phyloP scores from a whole-genome alignment of 441 rosid species.

The Pelargonium myrrhifolium region DNA sequence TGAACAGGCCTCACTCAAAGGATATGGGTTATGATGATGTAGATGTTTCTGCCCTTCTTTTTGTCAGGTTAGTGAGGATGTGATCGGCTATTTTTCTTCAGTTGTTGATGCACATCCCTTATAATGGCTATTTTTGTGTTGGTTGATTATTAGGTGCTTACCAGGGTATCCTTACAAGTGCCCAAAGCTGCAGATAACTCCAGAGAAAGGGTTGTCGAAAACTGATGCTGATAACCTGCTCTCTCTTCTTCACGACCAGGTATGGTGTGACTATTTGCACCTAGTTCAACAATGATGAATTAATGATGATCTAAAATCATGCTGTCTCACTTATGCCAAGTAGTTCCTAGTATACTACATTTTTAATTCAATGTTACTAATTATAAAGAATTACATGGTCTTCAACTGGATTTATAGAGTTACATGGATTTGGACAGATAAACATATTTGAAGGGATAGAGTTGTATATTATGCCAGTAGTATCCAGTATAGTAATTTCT shows the following conservation, averaged over 20 bases:
- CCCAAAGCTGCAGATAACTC: slow-evolving; percentile 74
- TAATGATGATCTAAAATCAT: neutral
- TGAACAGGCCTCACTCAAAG: slow-evolving; percentile 83
- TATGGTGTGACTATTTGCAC: slow-evolving; percentile 21
- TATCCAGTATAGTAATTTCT: neutral
- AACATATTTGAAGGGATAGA: neutral
- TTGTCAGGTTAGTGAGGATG: slow-evolving; percentile 51
- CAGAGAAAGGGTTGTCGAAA: slow-evolving; percentile 71
- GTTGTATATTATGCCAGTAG: slow-evolving; percentile 1
- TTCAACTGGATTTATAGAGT: neutral
- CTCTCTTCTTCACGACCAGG: slow-evolving; percentile 83
- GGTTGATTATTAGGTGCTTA: slow-evolving; percentile 50
- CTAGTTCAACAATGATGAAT: neutral
- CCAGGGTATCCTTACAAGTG: slow-evolving; percentile 97
- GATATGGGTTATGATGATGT: slow-evolving; percentile 84
- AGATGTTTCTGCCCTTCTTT: slow-evolving; percentile 74
- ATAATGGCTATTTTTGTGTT: slow-evolving; percentile 9
- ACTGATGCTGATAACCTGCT: slow-evolving; percentile 67
- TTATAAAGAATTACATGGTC: neutral
- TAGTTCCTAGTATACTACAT: neutral
- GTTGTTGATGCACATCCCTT: slow-evolving; percentile 7
- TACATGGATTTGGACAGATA: neutral
- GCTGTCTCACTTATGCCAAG: neutral
- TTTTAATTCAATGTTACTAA: neutral
- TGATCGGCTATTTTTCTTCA: slow-evolving; percentile 8